Conservation (phyloP, 352 stramenopile genomes). For the Peronospora farinosa region DNA sequence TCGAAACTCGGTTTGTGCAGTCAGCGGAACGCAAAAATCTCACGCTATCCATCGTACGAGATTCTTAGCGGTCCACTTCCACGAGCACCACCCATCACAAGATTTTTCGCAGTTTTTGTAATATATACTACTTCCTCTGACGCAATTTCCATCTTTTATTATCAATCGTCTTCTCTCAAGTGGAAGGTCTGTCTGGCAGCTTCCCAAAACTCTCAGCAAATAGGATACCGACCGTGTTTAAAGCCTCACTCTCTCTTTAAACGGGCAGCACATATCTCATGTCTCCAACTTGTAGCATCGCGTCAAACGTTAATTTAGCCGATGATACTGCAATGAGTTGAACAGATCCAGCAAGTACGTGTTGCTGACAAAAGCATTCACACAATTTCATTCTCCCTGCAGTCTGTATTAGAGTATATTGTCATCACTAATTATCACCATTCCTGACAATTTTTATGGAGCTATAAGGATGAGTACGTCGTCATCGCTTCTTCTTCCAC, state of each 20-base stretch:
- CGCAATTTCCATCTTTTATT: neutral
- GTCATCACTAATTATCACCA: conserved; percentile 83
- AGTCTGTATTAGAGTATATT: conserved; percentile 77
- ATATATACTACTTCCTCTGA: no score
- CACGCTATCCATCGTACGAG: conserved; percentile 41
- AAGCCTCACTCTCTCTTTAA: conserved; percentile 73
- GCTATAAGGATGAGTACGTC: conserved; percentile 43
- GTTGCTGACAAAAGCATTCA: conserved; percentile 81
- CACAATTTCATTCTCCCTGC: conserved; percentile 45
- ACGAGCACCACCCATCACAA: conserved; percentile 22
- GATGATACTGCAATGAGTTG: conserved; percentile 74
- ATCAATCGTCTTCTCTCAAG: conserved; percentile 1
- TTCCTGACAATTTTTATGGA: conserved; percentile 64
- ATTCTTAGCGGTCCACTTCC: conserved; percentile 59
- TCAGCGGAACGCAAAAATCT: conserved; percentile 64
- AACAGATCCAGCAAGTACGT: conserved; percentile 86
- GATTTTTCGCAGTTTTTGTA: conserved; percentile 5
- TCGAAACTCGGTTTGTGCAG: conserved; percentile 70
- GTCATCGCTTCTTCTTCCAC: neutral
- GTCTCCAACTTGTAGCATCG: conserved; percentile 52
- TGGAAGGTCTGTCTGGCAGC: conserved; percentile 34
- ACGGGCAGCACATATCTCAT: conserved; percentile 41
- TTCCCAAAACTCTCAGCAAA: conserved; percentile 74
- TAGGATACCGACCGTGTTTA: conserved; percentile 53
- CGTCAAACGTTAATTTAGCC: conserved; percentile 77